Evolutionary conservation across 2,329 filamentous ascomycete species (phyloP).

Genomic region (Scedosporium apiospermum): DNA sequence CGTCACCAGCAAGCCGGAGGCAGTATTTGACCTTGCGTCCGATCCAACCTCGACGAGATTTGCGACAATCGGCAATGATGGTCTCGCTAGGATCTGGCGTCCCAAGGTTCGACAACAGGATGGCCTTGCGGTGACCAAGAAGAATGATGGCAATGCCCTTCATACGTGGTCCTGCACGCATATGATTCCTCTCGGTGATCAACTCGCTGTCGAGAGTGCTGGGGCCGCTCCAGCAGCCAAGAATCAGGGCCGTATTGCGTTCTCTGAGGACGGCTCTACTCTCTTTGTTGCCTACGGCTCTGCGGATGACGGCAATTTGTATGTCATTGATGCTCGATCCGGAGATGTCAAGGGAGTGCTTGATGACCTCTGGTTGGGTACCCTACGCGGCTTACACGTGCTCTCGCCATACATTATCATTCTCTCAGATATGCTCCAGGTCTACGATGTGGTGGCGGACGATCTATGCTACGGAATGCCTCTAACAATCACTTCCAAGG

Average conservation of each 20-base stretch:
- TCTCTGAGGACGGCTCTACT: slow-evolving; percentile 76
- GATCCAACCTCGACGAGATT: slow-evolving; percentile 64
- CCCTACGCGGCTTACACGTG: slow-evolving; percentile 59
- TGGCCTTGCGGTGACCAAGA: slow-evolving; percentile 54
- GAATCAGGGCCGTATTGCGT: slow-evolving; percentile 57
- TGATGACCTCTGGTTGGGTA: slow-evolving; percentile 56
- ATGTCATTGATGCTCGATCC: slow-evolving; percentile 65
- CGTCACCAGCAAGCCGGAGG: slow-evolving; percentile 41
- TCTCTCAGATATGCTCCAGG: slow-evolving; percentile 61
- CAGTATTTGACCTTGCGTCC: slow-evolving; percentile 63
- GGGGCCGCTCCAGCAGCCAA: slow-evolving; percentile 20
- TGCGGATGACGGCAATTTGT: slow-evolving; percentile 50
- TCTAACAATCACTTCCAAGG: slow-evolving; percentile 33
- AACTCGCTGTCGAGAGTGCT: slow-evolving; percentile 20
- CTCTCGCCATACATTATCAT: slow-evolving; percentile 66
- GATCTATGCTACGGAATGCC: slow-evolving; percentile 56
- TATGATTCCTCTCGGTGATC: slow-evolving; percentile 37
- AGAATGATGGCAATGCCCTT: slow-evolving; percentile 44
- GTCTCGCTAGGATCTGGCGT: slow-evolving; percentile 71
- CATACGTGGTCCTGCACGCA: slow-evolving; percentile 67
- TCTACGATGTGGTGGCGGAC: slow-evolving; percentile 80
- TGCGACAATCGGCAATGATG: slow-evolving; percentile 77
- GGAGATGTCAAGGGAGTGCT: slow-evolving; percentile 59
- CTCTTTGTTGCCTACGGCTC: slow-evolving; percentile 59
- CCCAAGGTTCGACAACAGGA: slow-evolving; percentile 60